Evolutionary conservation across 2,329 filamentous ascomycete species (phyloP).

Genomic region (Aureobasidium sp.): DNA sequence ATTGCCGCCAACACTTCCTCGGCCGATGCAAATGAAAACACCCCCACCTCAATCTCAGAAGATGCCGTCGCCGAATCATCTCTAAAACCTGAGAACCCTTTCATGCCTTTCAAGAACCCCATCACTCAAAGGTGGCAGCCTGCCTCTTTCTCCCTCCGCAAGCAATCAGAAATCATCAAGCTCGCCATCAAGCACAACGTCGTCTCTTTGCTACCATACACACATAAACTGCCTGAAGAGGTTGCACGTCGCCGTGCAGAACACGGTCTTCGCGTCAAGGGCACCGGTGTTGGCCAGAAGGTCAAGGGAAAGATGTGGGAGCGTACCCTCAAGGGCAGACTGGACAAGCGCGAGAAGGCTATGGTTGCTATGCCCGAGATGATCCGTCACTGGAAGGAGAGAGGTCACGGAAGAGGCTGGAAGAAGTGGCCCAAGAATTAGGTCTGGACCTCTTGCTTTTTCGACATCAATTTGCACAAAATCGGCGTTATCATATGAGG

Average conservation of each 20-base stretch:
- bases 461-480: not conserved
- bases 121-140: conserved; percentile 75
- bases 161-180: conserved; percentile 87
- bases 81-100: conserved; percentile 56
- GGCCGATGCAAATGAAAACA: conserved; percentile 30
- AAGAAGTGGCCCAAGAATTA: conserved; percentile 58
- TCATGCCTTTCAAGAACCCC: conserved; percentile 69
- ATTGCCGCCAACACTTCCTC: conserved; percentile 30
- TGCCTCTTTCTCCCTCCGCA: conserved; percentile 71
- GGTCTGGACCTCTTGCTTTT: not conserved
- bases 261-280: conserved; percentile 75
- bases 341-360: conserved; percentile 13
- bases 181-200: conserved; percentile 54
- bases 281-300: conserved; percentile 75
- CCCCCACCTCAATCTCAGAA: conserved; percentile 31
- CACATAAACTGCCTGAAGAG: conserved; percentile 40
- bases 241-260: conserved; percentile 65
- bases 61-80: conserved; percentile 24
- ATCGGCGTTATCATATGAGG: not conserved
- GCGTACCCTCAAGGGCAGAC: conserved; percentile 70
- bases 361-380: conserved; percentile 71
- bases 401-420: conserved; percentile 68
- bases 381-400: conserved; percentile 88
- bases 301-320: conserved; percentile 97
- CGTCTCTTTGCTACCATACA: conserved; percentile 24